Evolutionary conservation across 371 early-diverging fungal genomes (phyloP).

Genomic region (Modicella reniformis): DNA sequence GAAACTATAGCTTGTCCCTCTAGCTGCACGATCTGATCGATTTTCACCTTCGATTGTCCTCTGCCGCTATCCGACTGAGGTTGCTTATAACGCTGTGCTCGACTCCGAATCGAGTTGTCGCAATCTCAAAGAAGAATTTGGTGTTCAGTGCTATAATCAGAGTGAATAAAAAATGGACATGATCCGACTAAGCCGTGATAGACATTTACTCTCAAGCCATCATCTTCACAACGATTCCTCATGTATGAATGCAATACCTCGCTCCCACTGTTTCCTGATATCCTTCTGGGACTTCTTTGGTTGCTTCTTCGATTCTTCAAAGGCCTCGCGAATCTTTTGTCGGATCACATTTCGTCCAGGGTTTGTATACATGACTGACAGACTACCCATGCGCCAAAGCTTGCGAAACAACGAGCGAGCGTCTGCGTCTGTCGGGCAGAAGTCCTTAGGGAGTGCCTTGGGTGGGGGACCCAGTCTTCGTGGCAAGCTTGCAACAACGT

Average conservation of each 20-base stretch:
- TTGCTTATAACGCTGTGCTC: conserved; percentile 50
- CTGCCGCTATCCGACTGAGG: conserved; percentile 24
- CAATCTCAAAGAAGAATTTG: conserved; percentile 44
- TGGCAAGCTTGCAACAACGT: conserved; percentile 40
- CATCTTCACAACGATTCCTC: not conserved
- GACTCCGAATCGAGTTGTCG: conserved; percentile 39
- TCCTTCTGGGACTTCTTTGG: conserved; percentile 15
- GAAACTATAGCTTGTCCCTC: too few species aligned
- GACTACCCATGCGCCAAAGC: conserved; percentile 45
- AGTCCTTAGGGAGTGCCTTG: conserved; percentile 25
- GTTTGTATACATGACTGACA: conserved; percentile 47
- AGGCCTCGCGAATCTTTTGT: conserved; percentile 43
- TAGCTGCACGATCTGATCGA: not conserved
- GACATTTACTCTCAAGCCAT: too few species aligned
- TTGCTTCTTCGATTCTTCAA: conserved; percentile 29
- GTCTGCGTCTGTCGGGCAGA: conserved; percentile 39
- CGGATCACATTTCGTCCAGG: conserved; percentile 35
- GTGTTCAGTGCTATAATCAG: conserved; percentile 40
- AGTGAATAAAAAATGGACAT: not conserved
- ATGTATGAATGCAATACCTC: conserved; percentile 22
- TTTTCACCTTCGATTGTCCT: conserved; percentile 29
- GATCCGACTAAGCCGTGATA: too few species aligned
- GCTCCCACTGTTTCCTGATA: conserved; percentile 40
- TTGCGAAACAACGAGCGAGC: conserved; percentile 49
- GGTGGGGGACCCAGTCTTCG: conserved; percentile 42